Evolutionary conservation across 2,329 filamentous ascomycete species (phyloP), one percentile per base, ranked within the genome.

Genomic region (Penicillium sp.): DNA sequence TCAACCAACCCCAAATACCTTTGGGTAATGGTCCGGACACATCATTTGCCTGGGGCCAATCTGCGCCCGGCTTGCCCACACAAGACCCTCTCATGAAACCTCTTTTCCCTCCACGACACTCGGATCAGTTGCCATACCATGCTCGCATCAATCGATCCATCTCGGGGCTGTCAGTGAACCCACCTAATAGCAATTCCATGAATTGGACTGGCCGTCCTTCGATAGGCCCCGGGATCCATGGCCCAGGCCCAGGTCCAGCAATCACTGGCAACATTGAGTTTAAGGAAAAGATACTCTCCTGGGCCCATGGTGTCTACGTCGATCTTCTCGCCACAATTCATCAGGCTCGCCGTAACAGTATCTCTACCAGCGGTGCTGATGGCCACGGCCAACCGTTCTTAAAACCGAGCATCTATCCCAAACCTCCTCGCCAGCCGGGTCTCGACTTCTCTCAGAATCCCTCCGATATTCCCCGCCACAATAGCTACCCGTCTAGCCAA

Each of bases 231-330:
- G 67, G 62, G 33, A 61, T 74, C 28, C 73, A 71, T 38, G 58
- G 57, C 13, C 55, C 68, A 30, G 58, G 57, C 13, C 55, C 68
- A 33, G 66, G 58, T 4, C 56, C 70, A 7, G 64, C 70, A 19
- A 56, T 66, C 6, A 68, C 73, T n/a, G 71, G 65, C 11, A 80
- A 81, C 66, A 71, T 75, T 13, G 80, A 82, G 59, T 91, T 91
- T 71, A 88, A 87, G 65, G 89, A 92, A 65, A 89, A 86, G 64
- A 85, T 86, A 2, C 77, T 93, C 26, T 80, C 84, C 14, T 88
- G 87, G 78, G 90, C 90, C n/a, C 88, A 93, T 72, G 83, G 83
- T 65, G 84, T 88, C 35, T 93, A 93, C 74, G 81, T 90, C 52
- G 88, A 92, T 64, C 82, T 94, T 7, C 78, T 93, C 3, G 78